Evolutionary conservation across 768 basidiomycete species (phyloP).

Genomic region (Neoboletus subvelutipes): DNA sequence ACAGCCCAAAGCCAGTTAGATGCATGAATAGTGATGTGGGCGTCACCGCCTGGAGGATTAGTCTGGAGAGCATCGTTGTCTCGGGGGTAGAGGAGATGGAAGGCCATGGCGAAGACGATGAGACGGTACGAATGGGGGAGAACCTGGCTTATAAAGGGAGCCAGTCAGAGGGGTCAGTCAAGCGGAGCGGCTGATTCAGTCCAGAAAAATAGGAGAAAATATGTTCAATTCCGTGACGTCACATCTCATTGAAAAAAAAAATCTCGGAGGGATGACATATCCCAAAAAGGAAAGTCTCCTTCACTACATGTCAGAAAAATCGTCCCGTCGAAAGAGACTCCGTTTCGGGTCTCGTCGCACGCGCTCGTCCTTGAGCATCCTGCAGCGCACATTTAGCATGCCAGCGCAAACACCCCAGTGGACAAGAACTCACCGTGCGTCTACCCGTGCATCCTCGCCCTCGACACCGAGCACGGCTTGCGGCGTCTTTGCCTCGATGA

Average conservation of each 20-base stretch:
- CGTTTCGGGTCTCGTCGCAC: conserved; percentile 50
- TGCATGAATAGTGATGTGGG: conserved; percentile 43
- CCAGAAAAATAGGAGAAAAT: conserved; percentile 18
- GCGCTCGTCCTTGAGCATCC: conserved; percentile 90
- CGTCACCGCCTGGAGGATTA: conserved; percentile 38
- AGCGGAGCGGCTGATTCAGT: conserved; percentile 13
- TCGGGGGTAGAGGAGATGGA: conserved; percentile 4
- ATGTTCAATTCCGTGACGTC: conserved; percentile 22
- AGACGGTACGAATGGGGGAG: not conserved
- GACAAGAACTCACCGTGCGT: conserved; percentile 65
- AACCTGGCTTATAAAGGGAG: conserved; percentile 8
- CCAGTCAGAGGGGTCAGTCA: conserved; percentile 12
- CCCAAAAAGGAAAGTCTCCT: conserved; percentile 11
- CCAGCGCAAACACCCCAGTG: not conserved
- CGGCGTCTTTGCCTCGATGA: conserved; percentile 90
- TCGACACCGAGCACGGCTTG: conserved; percentile 84
- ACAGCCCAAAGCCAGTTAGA: conserved; percentile 58
- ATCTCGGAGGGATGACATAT: conserved; percentile 13
- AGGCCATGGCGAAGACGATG: conserved; percentile 21
- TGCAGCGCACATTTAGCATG: conserved; percentile 24
- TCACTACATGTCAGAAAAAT: conserved; percentile 43
- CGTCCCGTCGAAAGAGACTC: conserved; percentile 52
- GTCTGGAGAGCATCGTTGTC: conserved; percentile 32
- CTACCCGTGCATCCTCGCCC: conserved; percentile 86
- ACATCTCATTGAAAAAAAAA: not conserved